phyloP scores from a whole-genome alignment of 139 green algal species.

The Chlamydomonas sp. region DNA sequence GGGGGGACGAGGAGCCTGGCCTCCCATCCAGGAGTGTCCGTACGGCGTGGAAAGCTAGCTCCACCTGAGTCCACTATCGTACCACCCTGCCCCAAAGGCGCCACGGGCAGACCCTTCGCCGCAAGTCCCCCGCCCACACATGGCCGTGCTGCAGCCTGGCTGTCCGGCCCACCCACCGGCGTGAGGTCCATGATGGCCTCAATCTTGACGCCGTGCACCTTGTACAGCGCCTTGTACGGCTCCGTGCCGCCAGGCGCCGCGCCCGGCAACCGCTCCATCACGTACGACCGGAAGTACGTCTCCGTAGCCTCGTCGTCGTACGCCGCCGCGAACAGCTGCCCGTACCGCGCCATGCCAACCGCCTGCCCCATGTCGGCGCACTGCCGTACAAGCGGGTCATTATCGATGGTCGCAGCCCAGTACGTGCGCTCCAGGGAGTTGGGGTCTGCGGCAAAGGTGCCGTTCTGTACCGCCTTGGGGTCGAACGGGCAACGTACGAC shows the following conservation, averaged over 20 bases:
- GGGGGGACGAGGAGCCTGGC: too few species aligned
- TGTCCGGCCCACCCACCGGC: background rate
- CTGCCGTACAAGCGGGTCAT: constrained; percentile 8
- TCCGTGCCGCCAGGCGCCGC: constrained; percentile 26
- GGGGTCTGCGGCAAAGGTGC: background rate
- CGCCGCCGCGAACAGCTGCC: constrained; percentile 6
- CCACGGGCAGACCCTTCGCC: too few species aligned
- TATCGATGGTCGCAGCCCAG: constrained; percentile 14
- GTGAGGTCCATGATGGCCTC: constrained; percentile 29
- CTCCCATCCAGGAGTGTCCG: too few species aligned
- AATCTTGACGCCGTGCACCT: constrained; percentile 13
- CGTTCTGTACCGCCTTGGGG: constrained; percentile 13
- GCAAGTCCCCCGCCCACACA: too few species aligned
- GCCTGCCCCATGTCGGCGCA: constrained; percentile 34
- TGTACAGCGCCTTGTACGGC: constrained; percentile 33
- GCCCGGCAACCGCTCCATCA: constrained; percentile 30
- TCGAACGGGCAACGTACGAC: constrained; percentile 1
- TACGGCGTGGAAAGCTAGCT: too few species aligned
- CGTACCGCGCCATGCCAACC: constrained; percentile 26
- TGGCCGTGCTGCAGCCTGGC: too few species aligned
- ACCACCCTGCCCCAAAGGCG: too few species aligned
- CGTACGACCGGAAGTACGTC: constrained; percentile 12
- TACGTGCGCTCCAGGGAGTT: constrained; percentile 11
- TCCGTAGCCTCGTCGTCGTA: constrained; percentile 25
- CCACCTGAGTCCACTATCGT: too few species aligned